phyloP scores from a whole-genome alignment of 495 filamentous ascomycete genomes.

The Lentithecium fluviatile region DNA sequence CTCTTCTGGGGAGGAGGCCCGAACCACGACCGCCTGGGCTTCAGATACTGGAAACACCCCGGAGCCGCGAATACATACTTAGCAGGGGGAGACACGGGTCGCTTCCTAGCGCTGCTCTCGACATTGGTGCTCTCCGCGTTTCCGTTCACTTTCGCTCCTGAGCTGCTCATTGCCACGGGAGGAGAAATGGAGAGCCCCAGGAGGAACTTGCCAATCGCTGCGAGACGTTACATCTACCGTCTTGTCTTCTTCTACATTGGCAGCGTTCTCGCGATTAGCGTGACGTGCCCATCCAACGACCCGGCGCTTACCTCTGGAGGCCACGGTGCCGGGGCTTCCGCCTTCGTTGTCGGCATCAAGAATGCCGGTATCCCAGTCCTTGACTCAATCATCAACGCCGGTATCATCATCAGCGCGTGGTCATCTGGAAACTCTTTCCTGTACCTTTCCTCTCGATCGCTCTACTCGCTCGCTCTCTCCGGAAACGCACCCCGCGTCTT shows the following conservation, averaged over 20 bases:
- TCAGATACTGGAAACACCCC: constrained; percentile 44
- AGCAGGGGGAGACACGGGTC: constrained; percentile 49
- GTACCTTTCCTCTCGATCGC: constrained; percentile 54
- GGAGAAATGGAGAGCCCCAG: constrained; percentile 48
- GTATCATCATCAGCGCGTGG: constrained; percentile 72
- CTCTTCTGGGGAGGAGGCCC: constrained; percentile 63
- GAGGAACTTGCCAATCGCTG: constrained; percentile 53
- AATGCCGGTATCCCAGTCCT: constrained; percentile 56
- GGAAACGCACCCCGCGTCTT: constrained; percentile 41
- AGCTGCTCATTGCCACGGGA: constrained; percentile 56
- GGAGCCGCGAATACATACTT: constrained; percentile 48
- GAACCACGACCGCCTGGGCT: constrained; percentile 47
- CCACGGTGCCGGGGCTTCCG: constrained; percentile 54
- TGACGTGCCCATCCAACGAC: constrained; percentile 58
- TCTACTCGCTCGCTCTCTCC: constrained; percentile 46
- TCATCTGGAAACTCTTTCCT: constrained; percentile 64
- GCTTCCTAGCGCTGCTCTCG: constrained; percentile 44
- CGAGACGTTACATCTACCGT: constrained; percentile 52
- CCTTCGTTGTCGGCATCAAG: constrained; percentile 60
- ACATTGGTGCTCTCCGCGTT: constrained; percentile 53
- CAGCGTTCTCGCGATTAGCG: constrained; percentile 56
- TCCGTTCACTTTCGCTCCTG: constrained; percentile 57
- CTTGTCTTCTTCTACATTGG: constrained; percentile 61
- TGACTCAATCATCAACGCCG: constrained; percentile 63
- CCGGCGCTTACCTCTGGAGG: constrained; percentile 51